Base-by-base conservation (phyloP, 163 green algal genomes). In the Chlorella variabilis region DNA sequence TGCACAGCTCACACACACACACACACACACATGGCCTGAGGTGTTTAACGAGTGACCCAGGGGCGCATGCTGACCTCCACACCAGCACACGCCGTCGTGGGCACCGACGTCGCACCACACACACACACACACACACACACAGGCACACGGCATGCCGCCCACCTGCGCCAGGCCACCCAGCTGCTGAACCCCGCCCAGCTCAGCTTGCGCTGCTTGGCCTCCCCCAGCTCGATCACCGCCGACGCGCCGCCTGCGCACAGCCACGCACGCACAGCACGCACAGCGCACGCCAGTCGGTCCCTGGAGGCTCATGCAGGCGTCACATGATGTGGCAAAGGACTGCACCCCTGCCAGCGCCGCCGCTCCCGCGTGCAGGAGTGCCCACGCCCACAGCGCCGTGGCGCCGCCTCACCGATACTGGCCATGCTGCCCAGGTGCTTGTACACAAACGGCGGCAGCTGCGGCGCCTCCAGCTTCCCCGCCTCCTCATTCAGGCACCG, bases 341-440 rank as follows among this genome's bases (percentile, higher is more conserved):
- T n/a, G n/a, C n/a, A n/a, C n/a, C n/a, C n/a, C n/a, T n/a, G n/a
- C n/a, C n/a, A n/a, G n/a, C n/a, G n/a, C n/a, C n/a, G n/a, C n/a
- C n/a, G n/a, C n/a, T n/a, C n/a, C n/a, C n/a, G n/a, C n/a, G n/a
- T n/a, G n/a, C n/a, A n/a, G n/a, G n/a, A n/a, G n/a, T n/a, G n/a
- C n/a, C n/a, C n/a, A n/a, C n/a, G n/a, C n/a, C n/a, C n/a, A n/a
- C n/a, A n/a, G n/a, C n/a, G n/a, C n/a, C n/a, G n/a, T n/a, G n/a
- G n/a, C n/a, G n/a, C n/a, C n/a, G n/a, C n/a, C 75, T 49, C 59
- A 73, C 75, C 75, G 2, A 94, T 68, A 11, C 70, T 81, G 11
- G 90, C 90, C 91, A 94, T 95, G 81, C 77, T 87, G 27, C 91
- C 91, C 48, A 94, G 69, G 65, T 89, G 84, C 15, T 68, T 63